phyloP scores from a whole-genome alignment of 345 rosid genomes.

The Ceriops tagal region DNA sequence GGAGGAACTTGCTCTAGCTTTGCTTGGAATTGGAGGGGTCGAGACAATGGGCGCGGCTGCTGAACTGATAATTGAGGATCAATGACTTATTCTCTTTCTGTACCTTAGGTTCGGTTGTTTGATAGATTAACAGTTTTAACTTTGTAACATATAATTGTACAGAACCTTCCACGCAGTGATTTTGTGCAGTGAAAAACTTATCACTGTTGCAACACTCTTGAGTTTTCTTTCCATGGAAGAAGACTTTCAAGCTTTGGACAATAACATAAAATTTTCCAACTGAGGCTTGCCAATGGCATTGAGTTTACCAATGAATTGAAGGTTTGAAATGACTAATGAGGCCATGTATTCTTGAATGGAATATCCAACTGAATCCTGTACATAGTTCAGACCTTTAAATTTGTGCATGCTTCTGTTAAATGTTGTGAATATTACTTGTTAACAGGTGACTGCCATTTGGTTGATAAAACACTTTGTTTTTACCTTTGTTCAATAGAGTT shows the following conservation, averaged over 20 bases:
- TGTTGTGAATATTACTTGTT: too few species aligned
- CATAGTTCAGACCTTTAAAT: not conserved
- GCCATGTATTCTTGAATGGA: not conserved
- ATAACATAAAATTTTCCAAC: too few species aligned
- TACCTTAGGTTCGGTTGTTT: not conserved
- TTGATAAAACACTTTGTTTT: too few species aligned
- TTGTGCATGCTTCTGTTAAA: too few species aligned
- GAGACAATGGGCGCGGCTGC: conserved; percentile 64
- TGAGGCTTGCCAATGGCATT: not conserved
- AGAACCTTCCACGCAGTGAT: not conserved
- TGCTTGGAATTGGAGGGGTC: conserved; percentile 70
- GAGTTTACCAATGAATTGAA: too few species aligned
- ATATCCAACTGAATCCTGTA: not conserved
- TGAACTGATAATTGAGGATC: conserved; percentile 51
- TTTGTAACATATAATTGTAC: not conserved
- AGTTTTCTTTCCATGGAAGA: too few species aligned
- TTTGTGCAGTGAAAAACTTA: conserved; percentile 1
- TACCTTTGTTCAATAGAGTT: too few species aligned
- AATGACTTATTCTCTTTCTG: not conserved
- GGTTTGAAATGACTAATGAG: not conserved
- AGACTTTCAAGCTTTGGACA: too few species aligned
- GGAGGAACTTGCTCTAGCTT: conserved; percentile 72
- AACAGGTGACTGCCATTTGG: too few species aligned
- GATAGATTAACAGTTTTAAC: not conserved
- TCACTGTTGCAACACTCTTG: too few species aligned